phyloP scores from a whole-genome alignment of 805 yeast species.

The Alloascoidea africana region DNA sequence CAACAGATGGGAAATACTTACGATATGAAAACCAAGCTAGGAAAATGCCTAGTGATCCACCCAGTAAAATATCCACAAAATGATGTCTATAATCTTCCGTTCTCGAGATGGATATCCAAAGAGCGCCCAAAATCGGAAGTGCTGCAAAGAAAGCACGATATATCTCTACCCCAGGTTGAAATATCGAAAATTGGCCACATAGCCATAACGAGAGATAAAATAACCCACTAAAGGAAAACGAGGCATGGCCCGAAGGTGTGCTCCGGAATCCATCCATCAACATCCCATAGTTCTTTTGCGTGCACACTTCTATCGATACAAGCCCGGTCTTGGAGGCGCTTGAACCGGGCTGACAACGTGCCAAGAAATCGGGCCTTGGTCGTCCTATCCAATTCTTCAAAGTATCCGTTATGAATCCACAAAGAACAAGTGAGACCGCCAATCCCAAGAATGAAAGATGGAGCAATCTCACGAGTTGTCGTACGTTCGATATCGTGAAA shows the following conservation, averaged over 20 bases:
- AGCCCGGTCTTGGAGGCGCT: not conserved
- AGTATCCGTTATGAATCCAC: constrained; percentile 23
- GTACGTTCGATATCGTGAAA: not conserved
- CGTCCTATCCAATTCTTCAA: constrained; percentile 25
- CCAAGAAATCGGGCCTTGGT: constrained; percentile 28
- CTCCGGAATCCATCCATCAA: constrained; percentile 25
- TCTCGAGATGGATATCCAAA: constrained; percentile 55
- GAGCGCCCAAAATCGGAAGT: constrained; percentile 45
- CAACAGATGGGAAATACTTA: constrained; percentile 15
- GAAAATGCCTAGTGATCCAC: constrained; percentile 18
- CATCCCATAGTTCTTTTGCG: not conserved
- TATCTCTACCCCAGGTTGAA: constrained; percentile 33
- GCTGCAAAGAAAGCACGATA: constrained; percentile 44
- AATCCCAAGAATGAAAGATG: constrained; percentile 22
- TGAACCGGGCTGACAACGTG: constrained; percentile 17
- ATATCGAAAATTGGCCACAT: constrained; percentile 22
- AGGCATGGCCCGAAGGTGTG: constrained; percentile 28
- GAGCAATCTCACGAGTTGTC: constrained; percentile 9
- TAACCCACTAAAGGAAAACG: constrained; percentile 22
- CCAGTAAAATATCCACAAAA: constrained; percentile 20
- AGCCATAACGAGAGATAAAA: constrained; percentile 22
- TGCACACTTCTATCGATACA: constrained; percentile 1
- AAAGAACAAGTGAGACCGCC: constrained; percentile 16
- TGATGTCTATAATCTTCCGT: constrained; percentile 77
- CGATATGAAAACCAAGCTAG: constrained; percentile 17